Base-by-base conservation (phyloP, 805 yeast genomes). In the Wickerhamiella shivajii region DNA sequence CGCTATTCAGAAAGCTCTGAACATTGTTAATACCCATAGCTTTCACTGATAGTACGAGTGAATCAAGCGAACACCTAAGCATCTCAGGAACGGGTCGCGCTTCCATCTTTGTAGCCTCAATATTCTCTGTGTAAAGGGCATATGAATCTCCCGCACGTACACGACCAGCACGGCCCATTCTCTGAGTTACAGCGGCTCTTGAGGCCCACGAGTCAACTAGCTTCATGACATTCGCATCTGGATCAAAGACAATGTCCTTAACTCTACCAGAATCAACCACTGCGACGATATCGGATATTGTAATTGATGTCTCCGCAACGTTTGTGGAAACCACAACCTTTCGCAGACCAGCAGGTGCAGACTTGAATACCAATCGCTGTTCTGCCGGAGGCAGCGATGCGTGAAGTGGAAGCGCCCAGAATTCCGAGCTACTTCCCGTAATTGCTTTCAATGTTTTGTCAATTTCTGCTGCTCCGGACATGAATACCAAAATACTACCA, bases 161-260 rank as follows among this genome's bases (percentile, higher is more conserved):
- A 68, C 98, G 85, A 42, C 98, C 98, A n/a, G 96, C 87, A 61
- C 98, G 78, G 52, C 98, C 98, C 53, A 94, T 65, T 58, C 98
- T 69, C 55, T 87, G 98, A 15, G 72, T 68, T 15, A 75, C 75
- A 47, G 92, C 94, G 0, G 97, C 96, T 41, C 69, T 69, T 0
- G 97, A 85, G 15, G 83, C 81, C 83, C 93, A 87, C 3, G 66
- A 63, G 46, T 87, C 96, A 4, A 72, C 62, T 29, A 87, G 62
- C 34, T 69, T 69, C 0, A 90, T 74, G 4, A 84, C 67, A 44
- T 78, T 78, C 11, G 72, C 61, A 23, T 59, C 62, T 0, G 81
- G 47, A 49, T 81, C 85, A 49, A 73, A 87, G 18, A 69, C 66
- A 46, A 80, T 68, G 11, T 74, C 73, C 47, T 87, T 87, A 5